phyloP scores from a whole-genome alignment of 306 rosid genomes.

The Prunus mongolica region DNA sequence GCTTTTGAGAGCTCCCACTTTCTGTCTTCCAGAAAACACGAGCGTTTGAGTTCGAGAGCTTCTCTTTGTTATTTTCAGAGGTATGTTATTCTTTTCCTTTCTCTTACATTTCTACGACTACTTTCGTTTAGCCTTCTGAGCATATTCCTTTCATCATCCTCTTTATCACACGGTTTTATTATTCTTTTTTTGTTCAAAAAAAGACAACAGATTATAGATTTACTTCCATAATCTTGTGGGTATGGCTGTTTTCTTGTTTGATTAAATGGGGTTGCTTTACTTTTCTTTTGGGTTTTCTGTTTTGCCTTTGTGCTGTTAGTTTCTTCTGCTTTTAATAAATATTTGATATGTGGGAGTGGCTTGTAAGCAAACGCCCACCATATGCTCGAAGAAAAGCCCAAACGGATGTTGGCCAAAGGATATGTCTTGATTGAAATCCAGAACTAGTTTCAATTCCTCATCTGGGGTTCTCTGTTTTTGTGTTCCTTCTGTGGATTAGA shows the following conservation, averaged over 20 bases:
- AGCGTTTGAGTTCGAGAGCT: not conserved
- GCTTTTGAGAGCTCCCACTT: not conserved
- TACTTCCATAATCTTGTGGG: not conserved
- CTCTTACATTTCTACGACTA: too few species aligned
- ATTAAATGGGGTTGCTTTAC: not conserved
- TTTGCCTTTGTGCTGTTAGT: not conserved
- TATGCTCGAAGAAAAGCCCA: constrained; percentile 7
- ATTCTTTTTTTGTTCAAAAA: not conserved
- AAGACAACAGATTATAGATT: not conserved
- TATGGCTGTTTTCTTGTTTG: not conserved
- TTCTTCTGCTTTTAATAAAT: not conserved
- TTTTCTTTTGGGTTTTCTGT: not conserved
- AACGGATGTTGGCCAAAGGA: not conserved
- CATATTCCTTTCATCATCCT: not conserved
- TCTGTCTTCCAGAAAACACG: not conserved
- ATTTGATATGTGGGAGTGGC: not conserved
- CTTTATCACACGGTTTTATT: not conserved
- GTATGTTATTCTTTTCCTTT: not conserved
- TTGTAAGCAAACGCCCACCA: not conserved
- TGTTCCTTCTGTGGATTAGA: not conserved
- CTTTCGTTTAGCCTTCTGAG: not conserved
- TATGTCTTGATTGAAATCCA: not conserved
- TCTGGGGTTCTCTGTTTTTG: not conserved
- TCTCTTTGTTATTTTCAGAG: not conserved
- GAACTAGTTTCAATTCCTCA: not conserved